Evolutionary conservation across 768 basidiomycete species (phyloP), one percentile per base, ranked within the genome.

Genomic region (Lanmaoa rubissima): DNA sequence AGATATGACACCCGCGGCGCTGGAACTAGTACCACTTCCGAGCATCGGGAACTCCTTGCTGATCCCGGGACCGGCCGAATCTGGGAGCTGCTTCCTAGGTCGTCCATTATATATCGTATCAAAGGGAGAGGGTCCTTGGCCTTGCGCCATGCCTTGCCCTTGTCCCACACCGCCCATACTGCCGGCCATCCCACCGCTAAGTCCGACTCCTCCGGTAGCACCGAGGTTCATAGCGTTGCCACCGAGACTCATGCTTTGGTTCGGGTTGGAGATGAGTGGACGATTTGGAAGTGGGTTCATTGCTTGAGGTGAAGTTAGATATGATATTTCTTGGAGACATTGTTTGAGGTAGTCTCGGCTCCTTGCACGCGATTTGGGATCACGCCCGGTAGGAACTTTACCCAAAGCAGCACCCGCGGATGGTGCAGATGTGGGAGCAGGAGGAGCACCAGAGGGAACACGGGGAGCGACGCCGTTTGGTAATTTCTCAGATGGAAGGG

Each of bases 261-360:
- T 70, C 2, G 86, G 72, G 65, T 84, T 90, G 42, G 73, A 77
- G 50, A 79, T 72, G 54, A 93, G 78, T 3, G 92, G 89, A 64
- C 92, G 84, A 58, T 93, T 90, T 3, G 94, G 94, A 49, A 98
- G 79, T 43, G 97, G 97, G 70, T 99, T 99, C 82, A 98, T 88
- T 7, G 97, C 95, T 71, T 97, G 92, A 1, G 94, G 88, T 0
- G 96, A 98, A 1, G 97, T 99, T 52, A 99, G 78, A 74, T 99
- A 99, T 13, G 92, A 92, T 62, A 99, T 91, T 79, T 99, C 97
- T 76, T 98, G 97, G 26, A 99, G 79, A 74, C 97, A 98, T 87
- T 99, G 96, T 74, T 98, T 99, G 64, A 99, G 82, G 72, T 98
- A 99, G 60, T 99, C 97, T 53, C 95, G 80, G 75, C 93, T 95